These are phyloP conservation scores for Coemansia sp. DNA, from an alignment of 192 early-diverging fungal species.

Conservation along the genomic window DNA sequence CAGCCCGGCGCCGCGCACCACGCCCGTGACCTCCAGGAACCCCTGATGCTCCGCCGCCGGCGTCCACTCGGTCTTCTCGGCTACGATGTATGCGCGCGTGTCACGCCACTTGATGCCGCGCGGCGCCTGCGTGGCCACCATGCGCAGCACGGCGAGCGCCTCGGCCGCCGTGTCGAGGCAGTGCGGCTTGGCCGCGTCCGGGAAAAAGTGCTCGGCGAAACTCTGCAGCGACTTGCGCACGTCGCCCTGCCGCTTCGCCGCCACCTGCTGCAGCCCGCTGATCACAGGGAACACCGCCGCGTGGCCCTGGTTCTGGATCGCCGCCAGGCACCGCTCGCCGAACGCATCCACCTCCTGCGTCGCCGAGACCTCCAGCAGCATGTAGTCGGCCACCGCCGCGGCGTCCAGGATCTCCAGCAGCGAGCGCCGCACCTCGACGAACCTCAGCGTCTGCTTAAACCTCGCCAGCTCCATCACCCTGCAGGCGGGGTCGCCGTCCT, in stretches of 20 bases:
- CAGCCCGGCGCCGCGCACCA: constrained; percentile 78
- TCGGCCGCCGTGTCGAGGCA: constrained; percentile 61
- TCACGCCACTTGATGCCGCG: constrained; percentile 84
- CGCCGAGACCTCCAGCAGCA: constrained; percentile 84
- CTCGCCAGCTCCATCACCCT: constrained; percentile 59
- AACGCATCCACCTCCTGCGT: constrained; percentile 90
- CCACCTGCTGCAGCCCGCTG: constrained; percentile 63
- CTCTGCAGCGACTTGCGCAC: constrained; percentile 82
- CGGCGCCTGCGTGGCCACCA: constrained; percentile 74
- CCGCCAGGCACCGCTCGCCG: constrained; percentile 78
- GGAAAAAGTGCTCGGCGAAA: constrained; percentile 87
- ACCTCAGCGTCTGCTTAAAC: constrained; percentile 89
- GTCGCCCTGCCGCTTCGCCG: constrained; percentile 64
- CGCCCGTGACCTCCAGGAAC: constrained; percentile 79
- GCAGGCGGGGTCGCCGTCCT: constrained; percentile 9
- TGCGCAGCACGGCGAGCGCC: constrained; percentile 65
- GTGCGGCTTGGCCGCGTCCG: constrained; percentile 72
- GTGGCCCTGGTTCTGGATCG: constrained; percentile 88
- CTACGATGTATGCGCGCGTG: constrained; percentile 80
- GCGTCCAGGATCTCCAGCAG: constrained; percentile 85
- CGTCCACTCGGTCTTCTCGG: constrained; percentile 74
- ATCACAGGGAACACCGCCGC: constrained; percentile 70
- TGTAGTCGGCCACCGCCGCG: constrained; percentile 88
- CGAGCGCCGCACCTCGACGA: constrained; percentile 74
- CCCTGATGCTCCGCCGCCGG: no score